Evolutionary conservation across 768 basidiomycete species (phyloP).

Genomic region (Cyathus striatus): DNA sequence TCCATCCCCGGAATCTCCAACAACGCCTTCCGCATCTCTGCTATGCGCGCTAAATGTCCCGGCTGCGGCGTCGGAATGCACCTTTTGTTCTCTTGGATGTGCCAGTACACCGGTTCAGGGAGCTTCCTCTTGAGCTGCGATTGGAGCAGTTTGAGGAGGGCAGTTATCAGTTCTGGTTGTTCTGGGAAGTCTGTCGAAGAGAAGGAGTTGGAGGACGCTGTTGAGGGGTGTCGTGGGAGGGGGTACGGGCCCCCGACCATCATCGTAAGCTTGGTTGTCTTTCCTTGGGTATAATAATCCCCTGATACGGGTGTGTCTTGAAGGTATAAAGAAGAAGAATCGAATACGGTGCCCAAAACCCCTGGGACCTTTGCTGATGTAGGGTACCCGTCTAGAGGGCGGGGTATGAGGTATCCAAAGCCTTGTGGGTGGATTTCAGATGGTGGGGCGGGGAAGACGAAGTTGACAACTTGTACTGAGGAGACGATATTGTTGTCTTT

Average conservation of each 20-base stretch:
- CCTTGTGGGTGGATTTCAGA: slow-evolving; percentile 70
- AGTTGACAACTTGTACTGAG: slow-evolving; percentile 83
- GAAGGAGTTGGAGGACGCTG: slow-evolving; percentile 18
- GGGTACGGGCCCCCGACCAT: slow-evolving; percentile 86
- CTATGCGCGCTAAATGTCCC: slow-evolving; percentile 70
- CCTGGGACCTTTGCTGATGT: slow-evolving; percentile 23
- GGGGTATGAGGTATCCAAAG: slow-evolving; percentile 93
- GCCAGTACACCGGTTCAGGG: slow-evolving; percentile 52
- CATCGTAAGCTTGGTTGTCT: slow-evolving; percentile 75
- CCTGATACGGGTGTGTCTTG: slow-evolving; percentile 31
- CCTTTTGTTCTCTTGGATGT: slow-evolving; percentile 45
- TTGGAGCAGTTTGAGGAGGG: slow-evolving; percentile 34
- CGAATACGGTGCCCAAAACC: slow-evolving; percentile 86
- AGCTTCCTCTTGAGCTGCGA: slow-evolving; percentile 39
- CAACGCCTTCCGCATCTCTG: slow-evolving; percentile 45
- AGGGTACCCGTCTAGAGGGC: slow-evolving; percentile 55
- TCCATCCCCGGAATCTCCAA: slow-evolving; percentile 30
- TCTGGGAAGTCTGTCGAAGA: no score
- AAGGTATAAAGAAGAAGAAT: slow-evolving; percentile 66
- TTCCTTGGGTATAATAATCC: slow-evolving; percentile 17
- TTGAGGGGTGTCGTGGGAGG: slow-evolving; percentile 17
- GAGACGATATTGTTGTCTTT: slow-evolving; percentile 72
- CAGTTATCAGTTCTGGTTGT: slow-evolving; percentile 16
- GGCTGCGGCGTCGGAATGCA: slow-evolving; percentile 79
- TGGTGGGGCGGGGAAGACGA: slow-evolving; percentile 64